Percentiles rank a stretch among this genome's conserved stretches.
Conservation (phyloP, 164 flowering plant genomes). For the Houttuynia cordata region DNA sequence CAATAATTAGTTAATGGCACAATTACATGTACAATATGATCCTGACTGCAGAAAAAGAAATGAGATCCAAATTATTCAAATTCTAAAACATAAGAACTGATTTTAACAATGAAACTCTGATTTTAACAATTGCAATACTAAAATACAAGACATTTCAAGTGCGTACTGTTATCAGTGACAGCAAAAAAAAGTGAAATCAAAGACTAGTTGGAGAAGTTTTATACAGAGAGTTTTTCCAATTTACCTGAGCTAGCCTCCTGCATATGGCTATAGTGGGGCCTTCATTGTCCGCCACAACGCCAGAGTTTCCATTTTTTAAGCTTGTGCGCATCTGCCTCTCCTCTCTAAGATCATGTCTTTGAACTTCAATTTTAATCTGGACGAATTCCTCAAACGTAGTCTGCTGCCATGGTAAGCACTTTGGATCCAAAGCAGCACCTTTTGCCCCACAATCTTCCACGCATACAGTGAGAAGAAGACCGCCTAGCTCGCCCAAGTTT, state of each 20-base stretch:
- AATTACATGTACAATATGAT: too few species aligned
- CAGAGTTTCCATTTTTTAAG: conserved; percentile 7
- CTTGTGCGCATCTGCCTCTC: conserved; percentile 4
- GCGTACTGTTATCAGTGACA: too few species aligned
- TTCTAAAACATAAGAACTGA: too few species aligned
- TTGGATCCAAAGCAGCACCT: not conserved
- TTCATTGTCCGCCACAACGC: conserved; percentile 7
- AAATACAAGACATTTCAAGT: too few species aligned
- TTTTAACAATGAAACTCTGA: too few species aligned
- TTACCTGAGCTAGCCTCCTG: conserved; percentile 41
- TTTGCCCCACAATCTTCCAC: conserved; percentile 10
- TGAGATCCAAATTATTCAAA: too few species aligned
- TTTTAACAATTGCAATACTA: too few species aligned
- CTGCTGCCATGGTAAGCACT: conserved; percentile 8
- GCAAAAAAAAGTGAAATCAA: not conserved
- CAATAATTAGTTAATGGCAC: too few species aligned
- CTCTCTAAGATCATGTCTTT: conserved; percentile 7
- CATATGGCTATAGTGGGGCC: conserved; percentile 32
- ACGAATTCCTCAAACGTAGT: conserved; percentile 12
- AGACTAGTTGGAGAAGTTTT: not conserved
- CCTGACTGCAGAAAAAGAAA: too few species aligned
- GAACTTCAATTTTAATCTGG: conserved; percentile 15
- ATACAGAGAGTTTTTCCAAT: too few species aligned
- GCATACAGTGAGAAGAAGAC: conserved; percentile 23
- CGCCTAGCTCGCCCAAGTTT: conserved; percentile 14